Conservation (phyloP, 2,329 filamentous ascomycete species). For the Clarireedia homoeocarpa region DNA sequence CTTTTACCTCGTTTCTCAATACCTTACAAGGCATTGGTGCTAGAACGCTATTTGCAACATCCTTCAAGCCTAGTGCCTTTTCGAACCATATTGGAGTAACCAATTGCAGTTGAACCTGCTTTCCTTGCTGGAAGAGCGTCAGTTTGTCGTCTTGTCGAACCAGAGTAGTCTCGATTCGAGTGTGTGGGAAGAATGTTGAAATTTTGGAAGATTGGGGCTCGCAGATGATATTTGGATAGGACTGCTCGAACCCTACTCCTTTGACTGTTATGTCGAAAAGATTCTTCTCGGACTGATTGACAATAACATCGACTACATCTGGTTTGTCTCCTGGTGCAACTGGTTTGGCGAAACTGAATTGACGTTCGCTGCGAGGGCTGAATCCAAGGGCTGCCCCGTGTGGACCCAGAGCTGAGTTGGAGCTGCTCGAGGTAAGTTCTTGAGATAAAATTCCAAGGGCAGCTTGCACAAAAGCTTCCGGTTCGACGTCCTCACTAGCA, state of each 20-base stretch:
- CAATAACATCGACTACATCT: conserved; percentile 16
- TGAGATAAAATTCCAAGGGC: conserved; percentile 65
- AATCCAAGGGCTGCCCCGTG: conserved; percentile 45
- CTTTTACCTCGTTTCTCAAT: conserved; percentile 76
- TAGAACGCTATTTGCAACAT: conserved; percentile 71
- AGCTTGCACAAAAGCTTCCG: conserved; percentile 79
- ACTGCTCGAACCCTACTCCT: conserved; percentile 35
- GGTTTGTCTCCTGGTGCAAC: conserved; percentile 5
- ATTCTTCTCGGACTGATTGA: conserved; percentile 28
- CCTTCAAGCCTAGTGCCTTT: conserved; percentile 77
- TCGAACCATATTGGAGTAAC: conserved; percentile 70
- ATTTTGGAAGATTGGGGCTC: conserved; percentile 42
- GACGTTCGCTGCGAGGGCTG: conserved; percentile 17
- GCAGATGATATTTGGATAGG: conserved; percentile 36
- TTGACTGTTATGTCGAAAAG: conserved; percentile 38
- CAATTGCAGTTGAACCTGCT: conserved; percentile 51
- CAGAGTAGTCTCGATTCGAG: conserved; percentile 72
- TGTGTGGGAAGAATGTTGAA: conserved; percentile 72
- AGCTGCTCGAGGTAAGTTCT: conserved; percentile 32
- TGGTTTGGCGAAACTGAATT: conserved; percentile 23
- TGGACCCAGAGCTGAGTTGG: conserved; percentile 32
- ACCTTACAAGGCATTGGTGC: conserved; percentile 99
- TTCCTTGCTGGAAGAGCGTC: conserved; percentile 67
- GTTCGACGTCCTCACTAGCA: conserved; percentile 46
- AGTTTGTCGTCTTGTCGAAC: conserved; percentile 55